Evolutionary conservation across 176 grass and related monocot species (phyloP), one percentile per base, ranked within the genome.

Genomic region (Poa pratensis): DNA sequence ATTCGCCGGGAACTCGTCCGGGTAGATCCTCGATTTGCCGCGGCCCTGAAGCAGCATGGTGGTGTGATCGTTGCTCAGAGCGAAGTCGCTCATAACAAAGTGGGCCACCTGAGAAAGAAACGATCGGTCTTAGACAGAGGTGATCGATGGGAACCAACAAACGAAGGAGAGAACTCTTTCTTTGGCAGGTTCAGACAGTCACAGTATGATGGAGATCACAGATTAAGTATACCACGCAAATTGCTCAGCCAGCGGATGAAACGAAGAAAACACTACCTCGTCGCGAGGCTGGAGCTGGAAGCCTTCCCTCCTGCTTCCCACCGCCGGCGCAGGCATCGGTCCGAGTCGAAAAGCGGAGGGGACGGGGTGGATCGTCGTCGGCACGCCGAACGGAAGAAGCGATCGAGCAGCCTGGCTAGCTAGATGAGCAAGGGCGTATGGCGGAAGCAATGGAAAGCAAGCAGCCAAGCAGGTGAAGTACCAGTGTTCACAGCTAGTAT

Each of bases 31-130:
- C 2, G 83, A 43, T 27, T 37, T 35, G 70, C n/a, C 48, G 4
- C 68, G 49, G 51, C 27, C 85, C 54, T 85, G 88, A 45, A 87
- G 40, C 9, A 69, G 67, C 28, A 46, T 23, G 20, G 9, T 22
- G 20, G 9, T 26, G 1, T 54, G 78, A 48, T 86, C 81, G 68
- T 63, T 77, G 39, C 40, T 69, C 10, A 4, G 12, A 42, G 67
- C 55, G 6, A 83, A 73, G 12, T 80, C 66, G 8, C 79, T 75
- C 85, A 73, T 80, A 0, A 7, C 24, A 2, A 49, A 14, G 45
- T 46, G 39, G 55, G 39, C 11, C 6, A 5, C 71, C 82, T 89
- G 84, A 23, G 42, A 37, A 28, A 62, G 1, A 19, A 52, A 49
- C 5, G 20, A 18, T 1, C 26, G 0, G n/a, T 20, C 48, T 59